Percentiles rank a stretch among this genome's conserved stretches.
These are phyloP conservation scores for Aspergillus quadrilineatus DNA, from an alignment of 2,329 filamentous ascomycete genomes.

Conservation along the genomic window DNA sequence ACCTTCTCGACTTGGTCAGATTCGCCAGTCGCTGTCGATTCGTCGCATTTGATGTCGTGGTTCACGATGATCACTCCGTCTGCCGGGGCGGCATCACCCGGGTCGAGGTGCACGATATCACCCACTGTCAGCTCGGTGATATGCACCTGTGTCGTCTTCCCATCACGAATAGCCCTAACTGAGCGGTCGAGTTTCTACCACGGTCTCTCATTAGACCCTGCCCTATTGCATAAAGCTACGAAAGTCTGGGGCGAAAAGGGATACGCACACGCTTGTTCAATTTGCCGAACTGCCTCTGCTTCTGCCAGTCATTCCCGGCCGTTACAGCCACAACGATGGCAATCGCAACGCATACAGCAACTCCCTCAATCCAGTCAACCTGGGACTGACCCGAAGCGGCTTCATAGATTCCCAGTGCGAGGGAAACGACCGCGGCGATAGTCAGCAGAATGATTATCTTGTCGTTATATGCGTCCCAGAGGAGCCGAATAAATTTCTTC, in stretches of 20 bases:
- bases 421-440: conserved; percentile 65
- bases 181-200: conserved; percentile 60
- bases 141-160: conserved; percentile 60
- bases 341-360: conserved; percentile 74
- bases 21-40: conserved; percentile 69
- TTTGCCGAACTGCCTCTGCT: conserved; percentile 73
- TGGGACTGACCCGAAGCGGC: conserved; percentile 54
- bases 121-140: conserved; percentile 65
- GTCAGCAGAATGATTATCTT: conserved; percentile 70
- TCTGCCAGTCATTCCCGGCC: conserved; percentile 74
- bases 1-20: conserved; percentile 63
- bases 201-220: conserved; percentile 17
- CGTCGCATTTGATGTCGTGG: conserved; percentile 65
- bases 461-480: conserved; percentile 72
- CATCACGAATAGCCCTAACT: conserved; percentile 64
- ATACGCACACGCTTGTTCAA: conserved; percentile 65
- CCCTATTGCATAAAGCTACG: not conserved
- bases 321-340: conserved; percentile 71
- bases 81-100: conserved; percentile 66
- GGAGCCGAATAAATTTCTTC: conserved; percentile 58
- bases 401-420: conserved; percentile 69
- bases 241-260: not conserved
- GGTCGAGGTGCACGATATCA: conserved; percentile 64
- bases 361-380: conserved; percentile 75
- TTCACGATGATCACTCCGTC: conserved; percentile 66